These are phyloP conservation scores for Fusarium sp. DNA, from an alignment of 2,329 filamentous ascomycete species.

Conservation along the genomic window DNA sequence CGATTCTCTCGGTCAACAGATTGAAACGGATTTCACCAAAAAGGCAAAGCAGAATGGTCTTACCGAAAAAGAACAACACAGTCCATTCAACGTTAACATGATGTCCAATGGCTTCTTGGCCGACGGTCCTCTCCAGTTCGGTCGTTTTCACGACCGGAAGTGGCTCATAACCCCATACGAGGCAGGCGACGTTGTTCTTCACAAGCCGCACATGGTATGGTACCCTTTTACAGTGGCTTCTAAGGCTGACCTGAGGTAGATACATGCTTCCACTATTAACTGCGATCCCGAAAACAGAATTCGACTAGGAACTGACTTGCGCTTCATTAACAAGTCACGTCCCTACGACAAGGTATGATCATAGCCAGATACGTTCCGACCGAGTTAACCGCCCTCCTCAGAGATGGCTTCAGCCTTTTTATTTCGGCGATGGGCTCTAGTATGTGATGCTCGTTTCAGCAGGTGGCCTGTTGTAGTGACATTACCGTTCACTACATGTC, in stretches of 20 bases:
- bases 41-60: slow-evolving; percentile 65
- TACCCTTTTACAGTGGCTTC: neutral
- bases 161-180: slow-evolving; percentile 57
- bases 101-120: slow-evolving; percentile 68
- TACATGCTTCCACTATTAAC: slow-evolving; percentile 70
- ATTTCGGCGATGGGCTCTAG: slow-evolving; percentile 36
- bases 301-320: slow-evolving; percentile 68
- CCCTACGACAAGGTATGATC: slow-evolving; percentile 63
- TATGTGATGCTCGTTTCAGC: no score
- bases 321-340: slow-evolving; percentile 67
- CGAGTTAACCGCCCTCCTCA: neutral
- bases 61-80: slow-evolving; percentile 65
- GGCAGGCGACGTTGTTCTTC: slow-evolving; percentile 58
- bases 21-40: slow-evolving; percentile 64
- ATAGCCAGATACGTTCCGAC: neutral
- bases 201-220: slow-evolving; percentile 52
- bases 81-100: slow-evolving; percentile 73
- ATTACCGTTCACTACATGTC: no score
- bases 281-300: slow-evolving; percentile 66
- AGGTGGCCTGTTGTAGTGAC: no score
- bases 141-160: slow-evolving; percentile 40
- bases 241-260: slow-evolving; percentile 52
- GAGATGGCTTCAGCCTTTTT: slow-evolving; percentile 28
- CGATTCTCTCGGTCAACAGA: slow-evolving; percentile 58
- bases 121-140: slow-evolving; percentile 61